phyloP scores from a whole-genome alignment of 352 stramenopile genomes.

The Phytophthora ramorum region DNA sequence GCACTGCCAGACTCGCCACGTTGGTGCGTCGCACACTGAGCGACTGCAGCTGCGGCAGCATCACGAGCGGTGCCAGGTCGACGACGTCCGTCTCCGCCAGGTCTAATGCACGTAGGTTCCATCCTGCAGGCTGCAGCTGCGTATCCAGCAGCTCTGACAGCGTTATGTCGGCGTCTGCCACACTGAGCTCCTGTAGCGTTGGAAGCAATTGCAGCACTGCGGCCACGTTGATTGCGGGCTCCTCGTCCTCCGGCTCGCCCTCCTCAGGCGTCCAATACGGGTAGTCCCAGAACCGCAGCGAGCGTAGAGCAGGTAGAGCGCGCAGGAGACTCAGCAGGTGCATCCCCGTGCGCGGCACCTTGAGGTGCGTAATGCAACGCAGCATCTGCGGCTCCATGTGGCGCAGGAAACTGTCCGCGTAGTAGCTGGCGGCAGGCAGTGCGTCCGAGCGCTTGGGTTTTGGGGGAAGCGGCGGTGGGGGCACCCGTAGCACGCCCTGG shows the following conservation, averaged over 20 bases:
- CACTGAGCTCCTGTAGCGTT: slow-evolving; percentile 43
- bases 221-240: slow-evolving; percentile 47
- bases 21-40: slow-evolving; percentile 45
- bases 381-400: slow-evolving; percentile 39
- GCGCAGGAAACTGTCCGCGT: slow-evolving; percentile 42
- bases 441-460: slow-evolving; percentile 6
- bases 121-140: neutral
- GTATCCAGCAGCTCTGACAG: slow-evolving; percentile 31
- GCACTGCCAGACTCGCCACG: slow-evolving; percentile 35
- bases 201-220: slow-evolving; percentile 42
- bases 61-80: slow-evolving; percentile 36
- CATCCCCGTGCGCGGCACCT: slow-evolving; percentile 48
- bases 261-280: slow-evolving; percentile 41
- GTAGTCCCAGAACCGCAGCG: slow-evolving; percentile 54
- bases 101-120: slow-evolving; percentile 35
- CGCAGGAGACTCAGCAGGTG: slow-evolving; percentile 49
- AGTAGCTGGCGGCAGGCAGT: slow-evolving; percentile 39
- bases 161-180: slow-evolving; percentile 43
- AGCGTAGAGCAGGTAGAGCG: slow-evolving; percentile 35
- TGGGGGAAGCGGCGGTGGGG: slow-evolving; percentile 30
- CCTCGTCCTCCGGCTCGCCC: slow-evolving; percentile 25
- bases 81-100: slow-evolving; percentile 43
- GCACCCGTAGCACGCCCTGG: slow-evolving; percentile 47
- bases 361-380: slow-evolving; percentile 36
- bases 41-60: slow-evolving; percentile 42